Base-by-base conservation (phyloP, 1,139 yeast genomes). In the Arxiozyma slooffiae region DNA sequence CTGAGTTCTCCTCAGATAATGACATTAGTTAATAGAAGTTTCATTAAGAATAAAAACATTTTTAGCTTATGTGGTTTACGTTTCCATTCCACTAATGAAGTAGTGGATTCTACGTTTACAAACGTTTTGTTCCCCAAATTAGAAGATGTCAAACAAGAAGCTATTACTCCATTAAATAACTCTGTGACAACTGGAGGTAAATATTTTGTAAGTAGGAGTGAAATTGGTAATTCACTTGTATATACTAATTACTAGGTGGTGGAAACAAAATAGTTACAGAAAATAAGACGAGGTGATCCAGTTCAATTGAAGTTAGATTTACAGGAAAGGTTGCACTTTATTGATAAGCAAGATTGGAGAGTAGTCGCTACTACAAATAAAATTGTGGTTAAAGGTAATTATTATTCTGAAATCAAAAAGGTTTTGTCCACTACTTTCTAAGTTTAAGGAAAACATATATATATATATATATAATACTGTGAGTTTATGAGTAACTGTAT, bases 201-300 rank as follows among this genome's bases (percentile, higher is more conserved):
- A 11, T 84, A 84, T 64, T 69, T 63, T 60, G 69, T 84, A 38
- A 67, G 71, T 41, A 80, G 82, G 65, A 74, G 85, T 11, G 69
- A 74, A 24, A 74, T 71, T 50, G 84, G 85, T 6, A 81, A 82
- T 62, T 72, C 86, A 68, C 92, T 92, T 30, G 82, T 85, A 1
- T 85, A 84, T 65, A 72, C 75, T 53, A 82, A 81, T 54, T 64
- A 74, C 52, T 71, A 55, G 68, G 63, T 37, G 58, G 60, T 46
- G 63, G 63, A 16, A 75, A 78, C 51, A 77, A 81, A 39, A 48
- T 58, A 30, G 77, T 76, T 51, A 84, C 92, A 1, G 87, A 83
- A 61, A 73, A 85, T 44, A 80, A 81, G 63, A 39, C 70, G 74
- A 54, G 94, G 94, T 3, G 82, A 82, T 61, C 67, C 80, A 17